Percentiles rank a stretch among this genome's conserved stretches.
Conservation (phyloP, 1,139 yeast species). For the Magnusiomyces sp. region DNA sequence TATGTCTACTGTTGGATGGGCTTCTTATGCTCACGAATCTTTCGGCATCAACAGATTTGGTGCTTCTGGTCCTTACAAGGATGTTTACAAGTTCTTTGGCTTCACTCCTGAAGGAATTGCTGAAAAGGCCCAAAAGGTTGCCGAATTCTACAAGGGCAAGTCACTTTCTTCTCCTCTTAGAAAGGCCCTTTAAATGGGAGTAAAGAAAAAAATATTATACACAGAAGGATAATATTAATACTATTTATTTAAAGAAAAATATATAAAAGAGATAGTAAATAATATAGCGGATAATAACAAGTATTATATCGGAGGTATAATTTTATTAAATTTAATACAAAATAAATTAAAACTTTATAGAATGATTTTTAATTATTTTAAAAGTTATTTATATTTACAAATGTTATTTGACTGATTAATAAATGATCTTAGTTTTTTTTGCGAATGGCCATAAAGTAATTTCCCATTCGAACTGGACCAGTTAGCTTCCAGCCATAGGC, state of each 20-base stretch:
- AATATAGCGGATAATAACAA: too few relatives aligned
- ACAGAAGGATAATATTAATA: too few relatives aligned
- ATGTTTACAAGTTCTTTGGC: constrained; percentile 75
- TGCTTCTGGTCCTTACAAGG: constrained; percentile 88
- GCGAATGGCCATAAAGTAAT: constrained; percentile 78
- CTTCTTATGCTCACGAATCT: constrained; percentile 92
- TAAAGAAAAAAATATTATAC: background rate
- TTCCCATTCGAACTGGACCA: constrained; percentile 54
- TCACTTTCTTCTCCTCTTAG: constrained; percentile 66
- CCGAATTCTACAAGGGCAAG: constrained; percentile 77
- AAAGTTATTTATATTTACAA: constrained; percentile 1
- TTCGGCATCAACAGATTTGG: constrained; percentile 96
- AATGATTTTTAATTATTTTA: too few relatives aligned
- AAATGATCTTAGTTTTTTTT: constrained; percentile 11
- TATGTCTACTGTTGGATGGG: constrained; percentile 87
- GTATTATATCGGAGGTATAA: too few relatives aligned
- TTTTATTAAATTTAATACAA: too few relatives aligned
- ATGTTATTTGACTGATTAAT: background rate
- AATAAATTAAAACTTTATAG: too few relatives aligned
- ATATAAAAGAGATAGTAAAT: too few relatives aligned
- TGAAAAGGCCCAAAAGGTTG: constrained; percentile 71
- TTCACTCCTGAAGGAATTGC: constrained; percentile 94
- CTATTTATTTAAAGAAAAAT: too few relatives aligned
- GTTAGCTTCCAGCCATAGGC: constrained; percentile 78
- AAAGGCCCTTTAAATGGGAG: constrained; percentile 48